These are phyloP conservation scores for Ogataea haglerorum DNA, from an alignment of 805 yeast species.

Conservation along the genomic window DNA sequence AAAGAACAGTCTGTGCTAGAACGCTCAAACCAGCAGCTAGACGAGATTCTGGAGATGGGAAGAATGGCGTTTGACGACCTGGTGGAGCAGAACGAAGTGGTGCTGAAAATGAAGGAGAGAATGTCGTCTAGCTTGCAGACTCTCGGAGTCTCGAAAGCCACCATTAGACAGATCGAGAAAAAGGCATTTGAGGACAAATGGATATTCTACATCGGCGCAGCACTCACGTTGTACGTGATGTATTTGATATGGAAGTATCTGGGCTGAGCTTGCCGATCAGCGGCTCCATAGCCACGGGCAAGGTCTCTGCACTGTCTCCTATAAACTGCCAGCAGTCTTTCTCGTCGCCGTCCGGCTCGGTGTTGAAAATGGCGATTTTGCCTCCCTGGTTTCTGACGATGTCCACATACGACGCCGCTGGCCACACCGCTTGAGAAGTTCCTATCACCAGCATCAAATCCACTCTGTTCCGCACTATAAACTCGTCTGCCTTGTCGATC, in stretches of 20 bases:
- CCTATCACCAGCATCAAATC: slow-evolving; percentile 83
- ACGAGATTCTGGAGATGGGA: slow-evolving; percentile 89
- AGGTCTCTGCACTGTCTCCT: slow-evolving; percentile 74
- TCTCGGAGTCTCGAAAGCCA: slow-evolving; percentile 81
- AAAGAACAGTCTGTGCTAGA: slow-evolving; percentile 63
- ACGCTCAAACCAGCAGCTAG: slow-evolving; percentile 77
- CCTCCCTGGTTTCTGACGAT: slow-evolving; percentile 72
- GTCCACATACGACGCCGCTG: slow-evolving; percentile 89
- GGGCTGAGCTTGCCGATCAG: slow-evolving; percentile 37
- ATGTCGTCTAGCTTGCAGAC: slow-evolving; percentile 71
- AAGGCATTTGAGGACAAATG: slow-evolving; percentile 84
- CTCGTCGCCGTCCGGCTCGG: slow-evolving; percentile 46
- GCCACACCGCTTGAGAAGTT: slow-evolving; percentile 83
- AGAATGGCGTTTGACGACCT: slow-evolving; percentile 79
- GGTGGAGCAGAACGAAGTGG: slow-evolving; percentile 75
- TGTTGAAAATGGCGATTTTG: slow-evolving; percentile 79
- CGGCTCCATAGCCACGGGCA: slow-evolving; percentile 67
- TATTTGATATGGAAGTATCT: slow-evolving; percentile 65
- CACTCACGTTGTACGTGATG: slow-evolving; percentile 59
- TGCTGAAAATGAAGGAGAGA: slow-evolving; percentile 57
- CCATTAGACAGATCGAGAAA: slow-evolving; percentile 74
- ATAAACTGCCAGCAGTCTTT: slow-evolving; percentile 59
- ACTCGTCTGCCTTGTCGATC: slow-evolving; percentile 68
- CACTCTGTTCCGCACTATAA: slow-evolving; percentile 51
- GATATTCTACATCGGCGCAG: slow-evolving; percentile 75